Percentiles rank a stretch among this genome's conserved stretches.
These are phyloP conservation scores for Rhexocercosporidium sp. DNA, from an alignment of 2,329 filamentous ascomycete genomes.

Conservation along the genomic window DNA sequence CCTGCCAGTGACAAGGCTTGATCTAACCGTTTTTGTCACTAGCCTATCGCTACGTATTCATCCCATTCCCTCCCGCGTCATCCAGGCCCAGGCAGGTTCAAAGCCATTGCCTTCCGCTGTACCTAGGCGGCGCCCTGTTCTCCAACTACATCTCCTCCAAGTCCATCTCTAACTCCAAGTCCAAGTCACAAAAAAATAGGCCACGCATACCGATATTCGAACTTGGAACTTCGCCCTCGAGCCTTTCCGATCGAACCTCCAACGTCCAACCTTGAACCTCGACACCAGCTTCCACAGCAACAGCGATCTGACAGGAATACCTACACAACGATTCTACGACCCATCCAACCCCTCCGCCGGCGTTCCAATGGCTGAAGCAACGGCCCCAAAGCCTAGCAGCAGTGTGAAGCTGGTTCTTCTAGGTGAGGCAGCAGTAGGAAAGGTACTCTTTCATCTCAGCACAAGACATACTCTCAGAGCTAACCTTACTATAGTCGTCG, in stretches of 20 bases:
- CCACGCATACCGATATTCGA: too few relatives aligned
- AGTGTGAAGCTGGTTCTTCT: slow-evolving; percentile 99
- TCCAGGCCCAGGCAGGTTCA: neutral
- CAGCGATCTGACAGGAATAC: neutral
- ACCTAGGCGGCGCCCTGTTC: too few relatives aligned
- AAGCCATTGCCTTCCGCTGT: too few relatives aligned
- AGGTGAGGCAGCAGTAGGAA: slow-evolving; percentile 96
- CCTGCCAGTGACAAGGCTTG: neutral
- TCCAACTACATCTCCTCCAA: too few relatives aligned
- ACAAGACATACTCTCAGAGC: neutral
- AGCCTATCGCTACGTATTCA: neutral
- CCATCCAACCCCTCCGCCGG: neutral
- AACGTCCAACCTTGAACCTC: too few relatives aligned
- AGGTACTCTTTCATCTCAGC: slow-evolving; percentile 62
- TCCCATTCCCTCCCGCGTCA: neutral
- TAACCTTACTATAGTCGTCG: slow-evolving; percentile 70
- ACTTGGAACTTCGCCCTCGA: too few relatives aligned
- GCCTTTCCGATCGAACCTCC: too few relatives aligned
- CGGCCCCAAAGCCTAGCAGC: slow-evolving; percentile 92
- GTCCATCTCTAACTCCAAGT: too few relatives aligned
- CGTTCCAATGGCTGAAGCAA: slow-evolving; percentile 71
- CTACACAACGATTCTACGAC: neutral
- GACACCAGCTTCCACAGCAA: neutral
- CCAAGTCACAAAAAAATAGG: too few relatives aligned
- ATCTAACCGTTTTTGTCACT: neutral